A percentile compares a stretch with the other conserved stretches of the same genome.
phyloP scores from a whole-genome alignment of 768 basidiomycete species.

The Pholiota conissans region DNA sequence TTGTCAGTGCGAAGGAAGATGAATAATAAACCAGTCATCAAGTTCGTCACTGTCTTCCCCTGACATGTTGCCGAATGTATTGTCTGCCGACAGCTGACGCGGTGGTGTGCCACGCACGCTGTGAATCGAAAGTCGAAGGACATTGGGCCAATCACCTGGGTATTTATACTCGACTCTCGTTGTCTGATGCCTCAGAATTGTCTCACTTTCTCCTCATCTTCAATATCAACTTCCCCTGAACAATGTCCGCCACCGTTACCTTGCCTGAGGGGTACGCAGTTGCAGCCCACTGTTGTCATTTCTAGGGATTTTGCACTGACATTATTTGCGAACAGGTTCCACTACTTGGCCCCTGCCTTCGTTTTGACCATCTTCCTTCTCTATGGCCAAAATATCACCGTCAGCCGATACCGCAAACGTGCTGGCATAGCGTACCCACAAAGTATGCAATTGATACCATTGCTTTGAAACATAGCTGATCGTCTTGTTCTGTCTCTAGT shows the following conservation, averaged over 20 bases:
- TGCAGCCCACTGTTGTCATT: no score
- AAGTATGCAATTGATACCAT: conserved; percentile 40
- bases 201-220: not conserved
- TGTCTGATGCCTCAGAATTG: not conserved
- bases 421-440: conserved; percentile 70
- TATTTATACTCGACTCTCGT: not conserved
- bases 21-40: not conserved
- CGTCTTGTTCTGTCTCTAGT: conserved; percentile 38
- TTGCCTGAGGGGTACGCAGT: conserved; percentile 22
- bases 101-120: not conserved
- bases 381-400: conserved; percentile 43
- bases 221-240: not conserved
- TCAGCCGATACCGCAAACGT: conserved; percentile 43
- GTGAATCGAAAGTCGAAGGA: not conserved
- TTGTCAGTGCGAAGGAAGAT: not conserved
- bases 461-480: conserved; percentile 18
- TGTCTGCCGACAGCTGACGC: not conserved
- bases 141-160: conserved; percentile 1
- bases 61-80: no score
- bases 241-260: conserved; percentile 20
- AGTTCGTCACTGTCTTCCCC: no score
- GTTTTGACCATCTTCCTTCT: conserved; percentile 53
- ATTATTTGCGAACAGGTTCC: conserved; percentile 35
- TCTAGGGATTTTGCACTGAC: not conserved
- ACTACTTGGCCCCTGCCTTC: conserved; percentile 57